These are phyloP conservation scores for Asterella californica DNA, from an alignment of 225 moss, liverwort and hornwort genomes.

Conservation along the genomic window DNA sequence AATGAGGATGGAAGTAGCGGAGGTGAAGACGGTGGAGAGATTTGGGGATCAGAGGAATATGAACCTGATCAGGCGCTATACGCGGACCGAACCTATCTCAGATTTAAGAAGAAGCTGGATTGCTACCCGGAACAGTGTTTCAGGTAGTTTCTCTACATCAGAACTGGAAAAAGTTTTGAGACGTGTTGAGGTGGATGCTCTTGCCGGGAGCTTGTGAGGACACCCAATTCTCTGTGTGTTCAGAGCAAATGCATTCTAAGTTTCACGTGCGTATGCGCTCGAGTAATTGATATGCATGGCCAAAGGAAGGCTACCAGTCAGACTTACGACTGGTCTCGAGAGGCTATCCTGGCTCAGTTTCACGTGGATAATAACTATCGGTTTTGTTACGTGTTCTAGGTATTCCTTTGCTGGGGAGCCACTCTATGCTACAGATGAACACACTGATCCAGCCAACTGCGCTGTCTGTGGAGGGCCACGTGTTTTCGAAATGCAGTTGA, in stretches of 20 bases:
- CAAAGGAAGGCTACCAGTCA: neutral
- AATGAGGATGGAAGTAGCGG: constrained; percentile 47
- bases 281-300: neutral
- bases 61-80: constrained; percentile 68
- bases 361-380: neutral
- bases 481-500: constrained; percentile 89
- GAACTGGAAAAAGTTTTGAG: neutral
- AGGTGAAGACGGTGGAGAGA: constrained; percentile 63
- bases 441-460: constrained; percentile 55
- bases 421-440: constrained; percentile 64
- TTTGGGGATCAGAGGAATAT: constrained; percentile 91
- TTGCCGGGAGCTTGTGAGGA: neutral
- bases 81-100: constrained; percentile 76
- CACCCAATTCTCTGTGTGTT: neutral
- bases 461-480: constrained; percentile 81
- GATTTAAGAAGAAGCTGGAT: constrained; percentile 87
- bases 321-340: neutral
- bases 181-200: neutral
- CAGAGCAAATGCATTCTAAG: neutral
- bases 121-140: constrained; percentile 79
- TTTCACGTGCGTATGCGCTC: neutral
- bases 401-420: constrained; percentile 77
- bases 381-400: constrained; percentile 38
- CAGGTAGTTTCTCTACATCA: constrained; percentile 31
- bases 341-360: neutral